Conservation (phyloP, 1,284 basidiomycete genomes). For the Cutaneotrichosporon daszewskae region DNA sequence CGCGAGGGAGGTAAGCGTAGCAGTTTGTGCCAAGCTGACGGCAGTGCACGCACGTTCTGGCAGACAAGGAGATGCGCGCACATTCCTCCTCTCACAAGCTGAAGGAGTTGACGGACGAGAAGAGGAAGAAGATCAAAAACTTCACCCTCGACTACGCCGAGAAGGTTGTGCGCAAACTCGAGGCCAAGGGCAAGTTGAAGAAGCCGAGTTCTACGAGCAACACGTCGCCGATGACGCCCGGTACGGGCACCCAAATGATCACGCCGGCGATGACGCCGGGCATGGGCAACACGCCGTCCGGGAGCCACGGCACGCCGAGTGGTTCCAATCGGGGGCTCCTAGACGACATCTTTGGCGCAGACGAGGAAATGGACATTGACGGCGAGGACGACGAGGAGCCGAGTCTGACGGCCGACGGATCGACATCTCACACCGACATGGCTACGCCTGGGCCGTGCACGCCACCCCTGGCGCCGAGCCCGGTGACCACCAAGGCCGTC, state of each 20-base stretch:
- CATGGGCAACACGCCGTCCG: background rate
- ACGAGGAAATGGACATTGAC: constrained; percentile 11
- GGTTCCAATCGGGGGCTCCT: constrained; percentile 6
- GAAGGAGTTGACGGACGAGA: constrained; percentile 78
- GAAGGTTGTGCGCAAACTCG: constrained; percentile 41
- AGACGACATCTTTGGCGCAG: constrained; percentile 19
- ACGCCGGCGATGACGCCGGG: background rate
- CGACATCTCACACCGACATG: background rate
- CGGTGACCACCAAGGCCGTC: constrained; percentile 6
- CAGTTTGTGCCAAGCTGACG: too few species aligned
- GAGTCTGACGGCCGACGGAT: constrained; percentile 1
- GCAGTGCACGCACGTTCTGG: constrained; percentile 70
- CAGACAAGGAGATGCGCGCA: constrained; percentile 90
- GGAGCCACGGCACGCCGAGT: background rate
- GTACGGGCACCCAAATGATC: too few species aligned
- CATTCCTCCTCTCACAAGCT: constrained; percentile 68
- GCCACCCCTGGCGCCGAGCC: background rate
- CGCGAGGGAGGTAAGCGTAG: constrained; percentile 73
- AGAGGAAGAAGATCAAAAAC: constrained; percentile 81
- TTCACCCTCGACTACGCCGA: constrained; percentile 80
- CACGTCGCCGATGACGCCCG: constrained; percentile 7
- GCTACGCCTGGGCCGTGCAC: constrained; percentile 3
- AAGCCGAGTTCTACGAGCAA: too few species aligned
- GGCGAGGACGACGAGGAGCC: background rate
- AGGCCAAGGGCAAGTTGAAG: constrained; percentile 45